These are phyloP conservation scores for Coemansia asiatica DNA, from an alignment of 192 early-diverging fungal species.

Conservation along the genomic window DNA sequence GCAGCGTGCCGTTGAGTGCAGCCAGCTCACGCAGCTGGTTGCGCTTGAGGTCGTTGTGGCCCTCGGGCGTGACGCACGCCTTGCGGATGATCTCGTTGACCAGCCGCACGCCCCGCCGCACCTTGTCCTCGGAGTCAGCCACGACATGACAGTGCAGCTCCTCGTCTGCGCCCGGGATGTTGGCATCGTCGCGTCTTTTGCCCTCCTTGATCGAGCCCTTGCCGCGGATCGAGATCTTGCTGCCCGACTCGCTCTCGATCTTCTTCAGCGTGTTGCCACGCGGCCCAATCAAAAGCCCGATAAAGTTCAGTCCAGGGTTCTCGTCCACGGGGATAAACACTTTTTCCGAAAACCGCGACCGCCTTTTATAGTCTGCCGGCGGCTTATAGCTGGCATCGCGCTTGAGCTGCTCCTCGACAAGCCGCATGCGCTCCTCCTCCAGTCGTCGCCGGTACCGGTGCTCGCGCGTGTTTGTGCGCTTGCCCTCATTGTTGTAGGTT, in stretches of 20 bases:
- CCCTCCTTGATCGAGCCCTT: constrained; percentile 97
- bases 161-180: constrained; percentile 66
- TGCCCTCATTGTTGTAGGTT: constrained; percentile 87
- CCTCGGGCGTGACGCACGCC: constrained; percentile 89
- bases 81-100: constrained; percentile 94
- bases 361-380: constrained; percentile 85
- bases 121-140: constrained; percentile 86
- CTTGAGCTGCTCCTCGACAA: constrained; percentile 78
- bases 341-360: constrained; percentile 85
- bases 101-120: constrained; percentile 77
- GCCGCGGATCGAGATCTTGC: constrained; percentile 96
- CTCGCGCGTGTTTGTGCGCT: constrained; percentile 95
- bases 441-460: constrained; percentile 84
- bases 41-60: constrained; percentile 92
- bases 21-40: constrained; percentile 94
- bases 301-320: constrained; percentile 97
- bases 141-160: constrained; percentile 90
- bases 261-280: constrained; percentile 96
- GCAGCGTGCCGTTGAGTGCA: constrained; percentile 90
- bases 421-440: constrained; percentile 88
- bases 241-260: constrained; percentile 90
- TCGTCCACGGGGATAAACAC: constrained; percentile 94
- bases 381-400: constrained; percentile 82
- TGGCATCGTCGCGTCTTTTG: constrained; percentile 65
- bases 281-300: constrained; percentile 93